phyloP scores from a whole-genome alignment of 805 yeast genomes.

The Saturnispora ahearnii region DNA sequence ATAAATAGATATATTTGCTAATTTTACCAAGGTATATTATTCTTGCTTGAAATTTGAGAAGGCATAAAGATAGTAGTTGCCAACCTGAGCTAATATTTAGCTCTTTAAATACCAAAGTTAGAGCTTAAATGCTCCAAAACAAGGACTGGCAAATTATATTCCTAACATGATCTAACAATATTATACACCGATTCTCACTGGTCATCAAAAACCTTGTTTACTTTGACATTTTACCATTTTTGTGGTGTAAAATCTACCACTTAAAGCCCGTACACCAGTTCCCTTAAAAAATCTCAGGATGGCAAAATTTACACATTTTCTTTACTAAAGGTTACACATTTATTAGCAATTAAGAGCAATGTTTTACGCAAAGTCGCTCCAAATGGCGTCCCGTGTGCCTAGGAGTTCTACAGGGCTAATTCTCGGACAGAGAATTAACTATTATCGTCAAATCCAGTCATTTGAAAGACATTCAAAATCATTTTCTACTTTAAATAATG shows the following conservation, averaged over 20 bases:
- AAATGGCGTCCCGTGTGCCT: not conserved
- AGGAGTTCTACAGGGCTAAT: not conserved
- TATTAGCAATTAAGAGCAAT: not conserved
- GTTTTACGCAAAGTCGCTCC: not conserved
- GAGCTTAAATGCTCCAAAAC: no score
- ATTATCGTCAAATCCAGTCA: not conserved
- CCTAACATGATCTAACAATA: no score
- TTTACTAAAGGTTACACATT: not conserved
- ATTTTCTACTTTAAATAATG: slow-evolving; percentile 15
- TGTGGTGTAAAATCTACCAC: not conserved
- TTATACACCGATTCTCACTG: no score
- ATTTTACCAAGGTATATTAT: no score
- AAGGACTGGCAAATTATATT: no score
- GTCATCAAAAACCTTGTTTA: no score
- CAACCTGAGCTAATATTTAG: no score
- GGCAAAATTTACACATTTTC: not conserved
- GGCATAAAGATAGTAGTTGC: no score
- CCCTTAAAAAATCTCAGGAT: not conserved
- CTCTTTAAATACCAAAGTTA: no score
- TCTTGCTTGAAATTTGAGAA: no score
- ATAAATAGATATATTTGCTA: no score
- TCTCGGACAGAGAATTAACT: not conserved
- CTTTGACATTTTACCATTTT: not conserved
- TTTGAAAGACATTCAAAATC: not conserved
- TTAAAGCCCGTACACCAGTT: not conserved